These are phyloP conservation scores for Hypoxylon sp. DNA, from an alignment of 2,329 filamentous ascomycete genomes.

Conservation along the genomic window DNA sequence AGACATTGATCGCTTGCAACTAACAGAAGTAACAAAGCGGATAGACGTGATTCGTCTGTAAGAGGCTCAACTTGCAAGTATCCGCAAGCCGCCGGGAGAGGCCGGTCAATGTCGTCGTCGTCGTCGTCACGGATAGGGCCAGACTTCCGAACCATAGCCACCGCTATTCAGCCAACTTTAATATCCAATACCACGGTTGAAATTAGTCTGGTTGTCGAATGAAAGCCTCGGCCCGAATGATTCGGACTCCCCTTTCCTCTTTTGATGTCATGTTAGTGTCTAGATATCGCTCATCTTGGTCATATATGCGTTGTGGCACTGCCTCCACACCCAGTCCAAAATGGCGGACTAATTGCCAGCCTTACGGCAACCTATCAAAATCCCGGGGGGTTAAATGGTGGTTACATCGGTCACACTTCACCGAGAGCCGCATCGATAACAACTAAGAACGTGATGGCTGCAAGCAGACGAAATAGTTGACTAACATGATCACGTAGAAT, in stretches of 20 bases:
- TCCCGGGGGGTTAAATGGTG: background rate
- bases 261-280: background rate
- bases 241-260: background rate
- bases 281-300: background rate
- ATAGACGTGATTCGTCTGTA: constrained; percentile 4
- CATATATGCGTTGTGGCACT: constrained; percentile 7
- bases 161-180: constrained; percentile 5
- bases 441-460: background rate
- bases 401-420: background rate
- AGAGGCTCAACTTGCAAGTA: constrained; percentile 5
- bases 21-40: background rate
- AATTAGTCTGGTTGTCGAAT: background rate
- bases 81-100: background rate
- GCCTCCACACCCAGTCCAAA: constrained; percentile 13
- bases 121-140: background rate
- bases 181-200: constrained; percentile 14
- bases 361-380: background rate
- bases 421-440: constrained; percentile 6
- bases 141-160: background rate
- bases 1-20: background rate
- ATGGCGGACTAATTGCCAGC: background rate
- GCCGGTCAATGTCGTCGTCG: background rate
- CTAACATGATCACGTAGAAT: background rate
- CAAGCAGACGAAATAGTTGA: background rate
- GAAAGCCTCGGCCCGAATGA: constrained; percentile 16